Evolutionary conservation across 1,284 basidiomycete species (phyloP).

Genomic region (Thelephora terrestris): DNA sequence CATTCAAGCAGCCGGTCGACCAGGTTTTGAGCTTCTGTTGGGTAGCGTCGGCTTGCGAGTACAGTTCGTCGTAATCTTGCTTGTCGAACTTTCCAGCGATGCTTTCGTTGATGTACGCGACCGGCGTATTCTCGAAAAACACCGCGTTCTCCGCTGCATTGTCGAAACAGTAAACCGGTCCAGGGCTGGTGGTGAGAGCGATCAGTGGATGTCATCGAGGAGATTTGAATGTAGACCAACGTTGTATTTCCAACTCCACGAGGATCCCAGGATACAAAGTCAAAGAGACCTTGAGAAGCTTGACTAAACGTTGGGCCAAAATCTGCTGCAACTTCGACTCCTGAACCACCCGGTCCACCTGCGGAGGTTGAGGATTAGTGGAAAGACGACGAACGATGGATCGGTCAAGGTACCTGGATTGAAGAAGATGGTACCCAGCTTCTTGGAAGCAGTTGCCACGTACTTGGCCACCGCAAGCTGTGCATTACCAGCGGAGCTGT

Average conservation of each 20-base stretch:
- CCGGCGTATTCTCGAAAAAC: conserved; percentile 5
- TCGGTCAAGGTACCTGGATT: conserved; percentile 4
- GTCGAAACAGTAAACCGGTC: conserved; percentile 8
- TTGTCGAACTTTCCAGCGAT: too few relatives aligned
- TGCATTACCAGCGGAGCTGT: background rate
- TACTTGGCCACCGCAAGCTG: conserved; percentile 5
- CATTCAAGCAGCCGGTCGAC: too few relatives aligned
- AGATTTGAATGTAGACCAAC: conserved; percentile 1
- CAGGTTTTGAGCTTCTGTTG: conserved; percentile 7
- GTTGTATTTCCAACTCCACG: conserved; percentile 9
- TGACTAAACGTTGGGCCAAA: too few relatives aligned
- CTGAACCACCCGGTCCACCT: too few relatives aligned
- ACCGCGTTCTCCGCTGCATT: conserved; percentile 3
- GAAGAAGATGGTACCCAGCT: too few relatives aligned
- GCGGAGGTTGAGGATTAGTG: background rate
- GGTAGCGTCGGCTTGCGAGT: conserved; percentile 5
- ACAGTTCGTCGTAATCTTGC: conserved; percentile 3
- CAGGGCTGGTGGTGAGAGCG: conserved; percentile 5
- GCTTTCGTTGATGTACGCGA: conserved; percentile 5
- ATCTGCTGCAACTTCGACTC: too few relatives aligned
- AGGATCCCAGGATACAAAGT: conserved; percentile 9
- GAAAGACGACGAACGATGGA: too few relatives aligned
- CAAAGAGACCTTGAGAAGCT: background rate
- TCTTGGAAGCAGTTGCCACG: conserved; percentile 1
- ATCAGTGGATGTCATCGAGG: conserved; percentile 4